phyloP scores from a whole-genome alignment of 202 grass and related monocot genomes.

The Dendrocalamus latiflorus region DNA sequence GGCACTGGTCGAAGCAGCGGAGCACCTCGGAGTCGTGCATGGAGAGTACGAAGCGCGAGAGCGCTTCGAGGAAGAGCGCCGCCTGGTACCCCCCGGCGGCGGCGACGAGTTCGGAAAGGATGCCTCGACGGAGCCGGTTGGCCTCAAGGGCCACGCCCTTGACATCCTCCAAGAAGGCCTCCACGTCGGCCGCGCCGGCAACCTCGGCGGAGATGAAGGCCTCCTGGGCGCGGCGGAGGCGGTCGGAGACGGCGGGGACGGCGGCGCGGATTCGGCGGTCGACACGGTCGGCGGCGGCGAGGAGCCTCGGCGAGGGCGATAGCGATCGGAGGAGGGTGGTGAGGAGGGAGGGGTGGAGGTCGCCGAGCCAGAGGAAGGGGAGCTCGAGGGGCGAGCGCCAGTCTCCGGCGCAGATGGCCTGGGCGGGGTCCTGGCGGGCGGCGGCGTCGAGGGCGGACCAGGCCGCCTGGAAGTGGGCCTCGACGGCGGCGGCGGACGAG shows the following conservation, averaged over 20 bases:
- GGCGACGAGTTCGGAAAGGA: slow-evolving; percentile 54
- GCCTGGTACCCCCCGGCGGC: slow-evolving; percentile 51
- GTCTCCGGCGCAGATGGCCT: slow-evolving; percentile 35
- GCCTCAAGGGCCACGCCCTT: slow-evolving; percentile 35
- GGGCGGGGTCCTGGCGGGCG: slow-evolving; percentile 47
- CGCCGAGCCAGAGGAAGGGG: slow-evolving; percentile 65
- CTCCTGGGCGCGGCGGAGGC: slow-evolving; percentile 52
- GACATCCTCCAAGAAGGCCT: slow-evolving; percentile 43
- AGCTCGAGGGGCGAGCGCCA: slow-evolving; percentile 56
- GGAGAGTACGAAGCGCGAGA: slow-evolving; percentile 55
- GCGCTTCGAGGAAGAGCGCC: slow-evolving; percentile 53
- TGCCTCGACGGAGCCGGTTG: slow-evolving; percentile 53
- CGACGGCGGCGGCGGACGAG: slow-evolving; percentile 37
- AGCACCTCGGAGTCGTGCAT: slow-evolving; percentile 60
- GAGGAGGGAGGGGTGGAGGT: slow-evolving; percentile 57
- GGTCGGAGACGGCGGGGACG: slow-evolving; percentile 46
- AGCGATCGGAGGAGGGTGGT: slow-evolving; percentile 54
- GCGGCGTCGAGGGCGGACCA: slow-evolving; percentile 59
- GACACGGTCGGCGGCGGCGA: slow-evolving; percentile 42
- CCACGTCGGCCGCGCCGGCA: slow-evolving; percentile 35
- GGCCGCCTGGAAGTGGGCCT: slow-evolving; percentile 57
- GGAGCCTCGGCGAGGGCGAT: slow-evolving; percentile 41
- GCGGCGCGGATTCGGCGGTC: slow-evolving; percentile 51
- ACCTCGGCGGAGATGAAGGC: slow-evolving; percentile 31
- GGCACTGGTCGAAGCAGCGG: slow-evolving; percentile 54